These are phyloP conservation scores for Termitomyces sp. DNA, from an alignment of 1,284 basidiomycete species.

Conservation along the genomic window DNA sequence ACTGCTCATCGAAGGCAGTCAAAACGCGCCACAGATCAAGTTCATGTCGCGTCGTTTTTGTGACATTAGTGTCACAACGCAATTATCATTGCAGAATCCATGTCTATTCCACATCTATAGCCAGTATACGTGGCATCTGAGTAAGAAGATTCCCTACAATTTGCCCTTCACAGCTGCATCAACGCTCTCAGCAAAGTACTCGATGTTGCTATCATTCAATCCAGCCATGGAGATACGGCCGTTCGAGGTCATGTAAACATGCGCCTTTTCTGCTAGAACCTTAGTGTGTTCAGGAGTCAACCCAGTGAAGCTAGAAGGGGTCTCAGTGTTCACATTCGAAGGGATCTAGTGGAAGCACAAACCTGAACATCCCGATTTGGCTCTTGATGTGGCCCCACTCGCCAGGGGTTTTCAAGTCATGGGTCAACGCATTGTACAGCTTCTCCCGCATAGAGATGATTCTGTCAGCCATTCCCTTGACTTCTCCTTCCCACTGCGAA, in stretches of 20 bases:
- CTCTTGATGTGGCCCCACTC: constrained; percentile 96
- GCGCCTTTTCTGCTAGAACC: constrained; percentile 84
- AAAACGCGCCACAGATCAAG: constrained; percentile 1
- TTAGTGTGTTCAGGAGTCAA: constrained; percentile 82
- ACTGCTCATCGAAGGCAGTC: constrained; percentile 3
- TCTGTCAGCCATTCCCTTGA: constrained; percentile 93
- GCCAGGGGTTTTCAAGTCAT: constrained; percentile 86
- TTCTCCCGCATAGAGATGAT: constrained; percentile 95
- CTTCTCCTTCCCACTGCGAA: constrained; percentile 85
- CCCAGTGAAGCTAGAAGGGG: constrained; percentile 72
- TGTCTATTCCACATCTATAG: constrained; percentile 10
- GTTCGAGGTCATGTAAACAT: constrained; percentile 90
- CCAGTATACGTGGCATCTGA: constrained; percentile 1
- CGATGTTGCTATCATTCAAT: constrained; percentile 85
- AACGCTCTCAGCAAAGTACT: constrained; percentile 86
- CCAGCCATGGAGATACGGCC: constrained; percentile 97
- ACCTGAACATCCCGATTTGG: constrained; percentile 96
- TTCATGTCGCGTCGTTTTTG: constrained; percentile 2
- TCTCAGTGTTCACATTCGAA: constrained; percentile 14
- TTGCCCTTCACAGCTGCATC: constrained; percentile 79
- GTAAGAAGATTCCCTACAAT: constrained; percentile 40
- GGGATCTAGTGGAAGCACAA: constrained; percentile 14
- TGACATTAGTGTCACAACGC: constrained; percentile 2
- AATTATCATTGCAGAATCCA: constrained; percentile 5
- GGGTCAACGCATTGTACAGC: constrained; percentile 76